These are phyloP conservation scores for Ballota nigra DNA, from an alignment of 257 asterid genomes.

Conservation along the genomic window DNA sequence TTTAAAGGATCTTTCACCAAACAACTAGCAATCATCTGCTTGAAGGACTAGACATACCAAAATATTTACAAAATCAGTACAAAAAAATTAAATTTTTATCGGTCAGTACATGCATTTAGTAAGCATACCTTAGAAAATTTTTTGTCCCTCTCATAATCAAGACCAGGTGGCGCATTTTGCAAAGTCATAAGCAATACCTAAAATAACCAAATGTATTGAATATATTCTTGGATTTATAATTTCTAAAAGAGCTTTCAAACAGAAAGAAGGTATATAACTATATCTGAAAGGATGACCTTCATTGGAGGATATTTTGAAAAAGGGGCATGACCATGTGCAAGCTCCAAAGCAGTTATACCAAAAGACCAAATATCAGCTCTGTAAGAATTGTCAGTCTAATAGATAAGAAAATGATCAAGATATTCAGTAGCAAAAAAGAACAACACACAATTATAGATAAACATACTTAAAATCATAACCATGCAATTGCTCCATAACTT, in stretches of 20 bases:
- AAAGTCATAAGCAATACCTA: conserved; percentile 97
- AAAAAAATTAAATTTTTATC: conserved; percentile 1
- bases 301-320: conserved; percentile 98
- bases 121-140: conserved; percentile 83
- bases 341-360: conserved; percentile 99
- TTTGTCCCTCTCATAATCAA: conserved; percentile 93
- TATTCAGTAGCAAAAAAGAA: conserved; percentile 17
- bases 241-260: conserved; percentile 1
- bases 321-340: conserved; percentile 99
- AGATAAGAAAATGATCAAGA: conserved; percentile 17
- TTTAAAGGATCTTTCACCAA: conserved; percentile 96
- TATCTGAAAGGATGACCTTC: conserved; percentile 63
- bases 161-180: conserved; percentile 99
- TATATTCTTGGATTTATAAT: conserved; percentile 1
- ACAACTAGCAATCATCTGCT: conserved; percentile 97
- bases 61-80: conserved; percentile 22
- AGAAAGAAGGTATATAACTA: conserved; percentile 5
- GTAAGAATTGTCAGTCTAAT: conserved; percentile 21
- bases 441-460: conserved; percentile 23
- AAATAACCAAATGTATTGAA: conserved; percentile 15
- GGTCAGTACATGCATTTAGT: background rate
- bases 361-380: conserved; percentile 99
- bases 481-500: conserved; percentile 94
- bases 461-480: conserved; percentile 98
- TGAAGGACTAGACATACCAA: conserved; percentile 67